Evolutionary conservation across 2,329 filamentous ascomycete species (phyloP).

Genomic region (Ilyonectria destructans): DNA sequence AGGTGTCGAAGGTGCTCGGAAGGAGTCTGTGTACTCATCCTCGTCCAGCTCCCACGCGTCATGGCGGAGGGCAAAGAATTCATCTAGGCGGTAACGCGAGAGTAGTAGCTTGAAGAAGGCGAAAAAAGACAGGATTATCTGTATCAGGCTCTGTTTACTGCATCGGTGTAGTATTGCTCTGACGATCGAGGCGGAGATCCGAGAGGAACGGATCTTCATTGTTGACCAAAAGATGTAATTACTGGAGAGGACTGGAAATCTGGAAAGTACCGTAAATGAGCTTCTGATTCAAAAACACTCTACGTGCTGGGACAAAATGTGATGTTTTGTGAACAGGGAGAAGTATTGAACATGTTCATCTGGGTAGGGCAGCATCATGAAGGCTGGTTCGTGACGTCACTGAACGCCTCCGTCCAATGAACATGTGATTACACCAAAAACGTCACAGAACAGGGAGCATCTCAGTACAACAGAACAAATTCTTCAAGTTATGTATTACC

Average conservation of each 20-base stretch:
- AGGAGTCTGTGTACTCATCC: slow-evolving; percentile 58
- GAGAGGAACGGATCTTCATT: slow-evolving; percentile 54
- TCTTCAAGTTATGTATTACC: slow-evolving; percentile 13
- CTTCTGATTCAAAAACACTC: not conserved
- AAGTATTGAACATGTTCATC: not conserved
- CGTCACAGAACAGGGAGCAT: not conserved
- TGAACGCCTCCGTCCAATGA: not conserved
- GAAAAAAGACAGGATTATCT: slow-evolving; percentile 53
- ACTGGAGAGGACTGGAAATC: not conserved
- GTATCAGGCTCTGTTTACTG: slow-evolving; percentile 49
- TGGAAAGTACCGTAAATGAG: not conserved
- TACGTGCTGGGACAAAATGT: not conserved
- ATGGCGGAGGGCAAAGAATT: slow-evolving; percentile 50
- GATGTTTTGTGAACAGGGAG: not conserved
- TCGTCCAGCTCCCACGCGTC: slow-evolving; percentile 56
- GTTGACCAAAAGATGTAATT: not conserved
- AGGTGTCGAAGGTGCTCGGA: slow-evolving; percentile 55
- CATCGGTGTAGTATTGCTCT: slow-evolving; percentile 66
- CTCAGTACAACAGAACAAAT: slow-evolving; percentile 6
- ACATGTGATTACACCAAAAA: not conserved
- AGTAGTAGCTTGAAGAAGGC: slow-evolving; percentile 54
- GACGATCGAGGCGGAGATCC: slow-evolving; percentile 72
- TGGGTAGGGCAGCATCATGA: not conserved
- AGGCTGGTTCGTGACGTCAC: slow-evolving; percentile 4
- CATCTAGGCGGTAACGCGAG: slow-evolving; percentile 47